These are phyloP conservation scores for Ceratobasidium sp. DNA, from an alignment of 1,284 basidiomycete genomes.

Conservation along the genomic window DNA sequence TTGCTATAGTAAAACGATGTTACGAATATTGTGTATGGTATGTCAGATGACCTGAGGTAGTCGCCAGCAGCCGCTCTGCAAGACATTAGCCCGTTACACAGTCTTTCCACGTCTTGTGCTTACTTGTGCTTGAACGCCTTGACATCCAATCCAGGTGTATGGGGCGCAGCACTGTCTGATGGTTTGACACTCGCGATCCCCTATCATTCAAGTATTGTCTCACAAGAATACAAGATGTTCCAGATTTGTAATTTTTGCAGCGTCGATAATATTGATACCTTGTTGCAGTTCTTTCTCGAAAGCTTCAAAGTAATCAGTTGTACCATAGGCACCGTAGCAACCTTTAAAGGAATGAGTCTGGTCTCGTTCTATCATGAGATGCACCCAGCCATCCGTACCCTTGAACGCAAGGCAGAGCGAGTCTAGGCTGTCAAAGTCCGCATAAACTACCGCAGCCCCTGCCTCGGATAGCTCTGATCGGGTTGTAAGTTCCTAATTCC, in stretches of 20 bases:
- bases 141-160: neutral
- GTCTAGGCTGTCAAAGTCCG: neutral
- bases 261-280: conserved; percentile 21
- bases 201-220: neutral
- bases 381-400: neutral
- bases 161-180: neutral
- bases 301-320: conserved; percentile 15
- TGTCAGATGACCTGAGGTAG: neutral
- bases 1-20: conserved; percentile 8
- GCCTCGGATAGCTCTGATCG: neutral
- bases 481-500: neutral
- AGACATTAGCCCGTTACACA: neutral
- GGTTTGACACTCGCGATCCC: neutral
- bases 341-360: neutral
- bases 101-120: neutral
- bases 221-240: conserved; percentile 10
- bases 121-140: conserved; percentile 16
- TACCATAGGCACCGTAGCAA: conserved; percentile 12
- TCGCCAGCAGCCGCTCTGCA: neutral
- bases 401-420: conserved; percentile 6
- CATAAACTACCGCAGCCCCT: conserved; percentile 9
- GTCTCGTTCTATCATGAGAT: neutral
- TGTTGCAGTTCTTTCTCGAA: conserved; percentile 10
- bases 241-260: conserved; percentile 6
- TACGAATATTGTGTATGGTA: conserved; percentile 1